Evolutionary conservation across 2,329 filamentous ascomycete genomes (phyloP).

Genomic region (Scolecobasidium constrictum): DNA sequence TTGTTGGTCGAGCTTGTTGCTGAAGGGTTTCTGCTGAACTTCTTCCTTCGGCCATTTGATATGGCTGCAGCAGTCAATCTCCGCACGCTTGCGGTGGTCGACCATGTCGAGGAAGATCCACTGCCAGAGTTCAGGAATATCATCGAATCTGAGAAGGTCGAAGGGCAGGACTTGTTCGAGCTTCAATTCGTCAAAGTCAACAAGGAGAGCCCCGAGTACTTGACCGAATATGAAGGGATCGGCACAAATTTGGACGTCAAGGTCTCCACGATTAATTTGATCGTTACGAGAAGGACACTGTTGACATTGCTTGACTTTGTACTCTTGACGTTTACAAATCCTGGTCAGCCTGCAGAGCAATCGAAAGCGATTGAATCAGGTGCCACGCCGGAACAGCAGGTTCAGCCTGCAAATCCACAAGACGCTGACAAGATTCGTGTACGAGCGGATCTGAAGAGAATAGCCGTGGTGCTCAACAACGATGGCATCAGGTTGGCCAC

Average conservation of each 20-base stretch:
- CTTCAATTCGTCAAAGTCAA: conserved; percentile 88
- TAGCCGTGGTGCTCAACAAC: conserved; percentile 90
- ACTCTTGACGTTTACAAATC: conserved; percentile 75
- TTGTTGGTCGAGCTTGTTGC: conserved; percentile 86
- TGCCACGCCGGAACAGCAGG: conserved; percentile 24
- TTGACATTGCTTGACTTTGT: conserved; percentile 91
- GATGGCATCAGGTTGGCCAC: conserved; percentile 93
- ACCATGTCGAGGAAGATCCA: conserved; percentile 82
- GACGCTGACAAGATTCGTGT: conserved; percentile 75
- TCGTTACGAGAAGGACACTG: conserved; percentile 87
- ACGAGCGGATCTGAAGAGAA: conserved; percentile 86
- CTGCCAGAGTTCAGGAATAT: conserved; percentile 92
- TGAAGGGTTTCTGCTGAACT: conserved; percentile 76
- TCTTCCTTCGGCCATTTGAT: conserved; percentile 80
- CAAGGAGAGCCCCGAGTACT: conserved; percentile 82
- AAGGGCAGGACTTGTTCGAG: conserved; percentile 70
- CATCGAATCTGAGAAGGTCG: conserved; percentile 79
- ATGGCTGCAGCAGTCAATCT: conserved; percentile 89
- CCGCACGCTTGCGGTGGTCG: conserved; percentile 77
- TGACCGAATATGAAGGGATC: conserved; percentile 82
- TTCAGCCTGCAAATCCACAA: conserved; percentile 19
- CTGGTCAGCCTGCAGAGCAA: conserved; percentile 37
- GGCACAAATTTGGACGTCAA: conserved; percentile 86
- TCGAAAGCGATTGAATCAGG: conserved; percentile 17
- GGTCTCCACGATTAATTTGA: conserved; percentile 89